These are phyloP conservation scores for Lodderomyces elongisporus DNA, from an alignment of 1,139 yeast species.

Conservation along the genomic window DNA sequence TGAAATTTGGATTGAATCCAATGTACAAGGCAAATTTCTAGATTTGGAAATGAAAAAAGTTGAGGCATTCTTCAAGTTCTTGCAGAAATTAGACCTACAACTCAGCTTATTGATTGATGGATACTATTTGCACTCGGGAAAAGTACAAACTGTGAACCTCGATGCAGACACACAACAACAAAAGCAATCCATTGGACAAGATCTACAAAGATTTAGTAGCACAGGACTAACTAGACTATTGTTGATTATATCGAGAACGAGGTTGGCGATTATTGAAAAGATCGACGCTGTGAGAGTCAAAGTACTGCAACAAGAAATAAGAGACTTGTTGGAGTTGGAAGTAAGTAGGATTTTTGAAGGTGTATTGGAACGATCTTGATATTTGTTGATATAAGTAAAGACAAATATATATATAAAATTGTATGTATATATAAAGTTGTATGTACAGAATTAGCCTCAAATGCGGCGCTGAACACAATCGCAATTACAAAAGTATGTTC, in stretches of 20 bases:
- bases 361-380: slow-evolving; percentile 21
- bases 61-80: slow-evolving; percentile 30
- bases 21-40: slow-evolving; percentile 1
- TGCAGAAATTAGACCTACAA: slow-evolving; percentile 40
- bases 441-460: too few species aligned
- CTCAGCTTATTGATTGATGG: slow-evolving; percentile 42
- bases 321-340: slow-evolving; percentile 30
- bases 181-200: slow-evolving; percentile 5
- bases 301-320: slow-evolving; percentile 14
- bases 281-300: slow-evolving; percentile 15
- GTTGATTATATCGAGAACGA: slow-evolving; percentile 44
- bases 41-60: slow-evolving; percentile 12
- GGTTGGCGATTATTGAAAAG: slow-evolving; percentile 30
- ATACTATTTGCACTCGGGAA: slow-evolving; percentile 9
- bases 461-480: too few species aligned
- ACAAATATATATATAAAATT: too few species aligned
- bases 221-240: slow-evolving; percentile 46
- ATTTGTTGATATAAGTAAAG: too few species aligned
- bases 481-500: too few species aligned
- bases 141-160: not conserved
- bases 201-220: slow-evolving; percentile 21
- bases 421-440: too few species aligned
- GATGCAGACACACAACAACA: not conserved
- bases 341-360: slow-evolving; percentile 39
- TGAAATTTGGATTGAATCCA: slow-evolving; percentile 3